Evolutionary conservation across 75 land plant genomes (phyloP), one percentile per base, ranked within the genome.

Genomic region (Picea glauca): DNA sequence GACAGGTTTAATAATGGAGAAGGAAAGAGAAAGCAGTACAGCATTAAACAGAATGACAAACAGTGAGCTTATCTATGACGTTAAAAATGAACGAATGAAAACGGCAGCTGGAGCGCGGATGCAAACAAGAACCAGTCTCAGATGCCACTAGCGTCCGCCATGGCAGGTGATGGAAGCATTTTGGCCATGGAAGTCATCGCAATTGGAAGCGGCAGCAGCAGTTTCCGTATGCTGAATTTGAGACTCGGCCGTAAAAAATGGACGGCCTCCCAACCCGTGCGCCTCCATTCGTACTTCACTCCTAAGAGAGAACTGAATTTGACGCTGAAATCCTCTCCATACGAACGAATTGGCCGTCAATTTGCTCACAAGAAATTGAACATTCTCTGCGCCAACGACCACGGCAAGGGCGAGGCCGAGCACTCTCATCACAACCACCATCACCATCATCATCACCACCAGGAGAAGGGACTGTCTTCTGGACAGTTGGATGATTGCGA

Each of bases 391-490:
- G 7, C 68, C 21, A 15, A 32, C 43, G 62, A 84, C 46, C 75
- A 66, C 38, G 65, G 62, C 31, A 67, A 78, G 6, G 70, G 77
- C 70, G 61, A 81, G 81, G 60, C 62, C 31, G 54, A 26, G 7
- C 77, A 85, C 35, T 26, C 33, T 43, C 14, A 80, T 57, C 77
- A 80, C 4, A 60, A 43, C 17, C 70, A 86, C 33, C 74, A 78
- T 40, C 72, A 83, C 43, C 78, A 90, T 65, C 77, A 83, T 46
- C 77, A 83, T 38, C 89, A 88, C 72, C 62, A 70, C 63, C 86
- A 86, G 57, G 38, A 78, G 17, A 79, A 89, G 74, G 62, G 35
- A 26, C 38, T 57, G 11, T 62, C 58, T 2, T 46, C 1, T 46
- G 62, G 7, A 18, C 58, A 58, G 8, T 14, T 14, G 17, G 33